phyloP scores from a whole-genome alignment of 352 stramenopile genomes.

The Globisporangium abappressorium region DNA sequence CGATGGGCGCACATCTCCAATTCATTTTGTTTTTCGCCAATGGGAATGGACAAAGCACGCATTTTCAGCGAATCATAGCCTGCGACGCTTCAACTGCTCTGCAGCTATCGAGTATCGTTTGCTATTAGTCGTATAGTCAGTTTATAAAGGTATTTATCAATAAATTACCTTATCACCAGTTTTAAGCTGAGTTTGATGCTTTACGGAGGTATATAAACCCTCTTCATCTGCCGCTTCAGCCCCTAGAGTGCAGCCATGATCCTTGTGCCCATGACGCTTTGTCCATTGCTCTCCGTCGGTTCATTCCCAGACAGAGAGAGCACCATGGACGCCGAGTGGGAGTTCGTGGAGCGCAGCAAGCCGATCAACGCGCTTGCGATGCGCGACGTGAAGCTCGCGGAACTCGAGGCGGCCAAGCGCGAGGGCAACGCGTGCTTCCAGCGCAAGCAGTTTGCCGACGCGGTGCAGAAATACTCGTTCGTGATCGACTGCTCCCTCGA shows the following conservation, averaged over 20 bases:
- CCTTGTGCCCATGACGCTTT: background rate
- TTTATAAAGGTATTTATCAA: background rate
- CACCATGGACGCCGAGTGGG: constrained; percentile 25
- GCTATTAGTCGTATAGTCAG: background rate
- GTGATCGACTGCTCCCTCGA: constrained; percentile 22
- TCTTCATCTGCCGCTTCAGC: background rate
- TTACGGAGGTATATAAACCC: background rate
- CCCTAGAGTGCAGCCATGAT: background rate
- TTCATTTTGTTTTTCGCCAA: constrained; percentile 16
- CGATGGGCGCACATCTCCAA: constrained; percentile 58
- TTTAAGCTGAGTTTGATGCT: background rate
- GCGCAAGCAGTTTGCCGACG: constrained; percentile 35
- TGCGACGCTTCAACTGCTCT: constrained; percentile 6
- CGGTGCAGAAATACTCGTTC: constrained; percentile 45
- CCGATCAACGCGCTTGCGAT: constrained; percentile 13
- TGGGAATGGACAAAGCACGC: constrained; percentile 16
- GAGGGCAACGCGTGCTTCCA: constrained; percentile 65
- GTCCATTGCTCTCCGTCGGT: background rate
- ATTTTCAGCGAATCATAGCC: constrained; percentile 6
- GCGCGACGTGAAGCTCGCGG: constrained; percentile 20
- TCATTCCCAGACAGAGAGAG: background rate
- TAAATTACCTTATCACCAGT: background rate
- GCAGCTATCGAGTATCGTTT: background rate
- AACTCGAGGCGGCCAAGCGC: constrained; percentile 44
- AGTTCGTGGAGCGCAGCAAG: constrained; percentile 22